Evolutionary conservation across 768 basidiomycete genomes (phyloP).

Genomic region (Cyclocybe cylindracea): DNA sequence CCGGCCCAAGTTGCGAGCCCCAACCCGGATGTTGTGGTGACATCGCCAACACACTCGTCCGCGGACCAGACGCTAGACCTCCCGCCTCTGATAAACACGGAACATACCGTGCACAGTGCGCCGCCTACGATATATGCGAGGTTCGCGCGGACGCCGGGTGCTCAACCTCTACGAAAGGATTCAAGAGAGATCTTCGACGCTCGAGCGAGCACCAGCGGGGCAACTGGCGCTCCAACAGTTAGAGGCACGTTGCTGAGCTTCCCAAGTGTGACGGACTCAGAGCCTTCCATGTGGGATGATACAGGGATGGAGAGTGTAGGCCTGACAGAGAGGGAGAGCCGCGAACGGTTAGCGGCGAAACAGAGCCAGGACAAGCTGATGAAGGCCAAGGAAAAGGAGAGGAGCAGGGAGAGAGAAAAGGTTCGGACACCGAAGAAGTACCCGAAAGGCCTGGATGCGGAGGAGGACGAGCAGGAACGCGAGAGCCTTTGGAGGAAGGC

Average conservation of each 20-base stretch:
- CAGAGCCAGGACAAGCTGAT: conserved; percentile 15
- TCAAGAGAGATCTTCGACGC: conserved; percentile 38
- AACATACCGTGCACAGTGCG: conserved; percentile 43
- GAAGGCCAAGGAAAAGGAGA: conserved; percentile 42
- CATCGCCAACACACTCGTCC: background rate
- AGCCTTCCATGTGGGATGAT: conserved; percentile 41
- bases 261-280: conserved; percentile 55
- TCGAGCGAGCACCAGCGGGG: conserved; percentile 15
- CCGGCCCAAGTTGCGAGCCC: background rate
- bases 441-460: conserved; percentile 41
- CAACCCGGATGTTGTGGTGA: background rate
- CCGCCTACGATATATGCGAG: conserved; percentile 44
- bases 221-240: conserved; percentile 10
- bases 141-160: conserved; percentile 18
- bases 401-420: conserved; percentile 27
- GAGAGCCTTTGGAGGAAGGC: conserved; percentile 47
- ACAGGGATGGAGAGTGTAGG: conserved; percentile 25
- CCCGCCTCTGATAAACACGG: conserved; percentile 29
- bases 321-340: conserved; percentile 10
- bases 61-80: conserved; percentile 31
- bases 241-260: conserved; percentile 45
- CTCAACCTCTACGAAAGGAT: conserved; percentile 27
- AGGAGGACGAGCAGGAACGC: conserved; percentile 65
- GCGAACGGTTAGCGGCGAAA: conserved; percentile 10
- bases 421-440: conserved; percentile 45